Conservation (phyloP, 257 asterid genomes). For the Cruciata laevipes region DNA sequence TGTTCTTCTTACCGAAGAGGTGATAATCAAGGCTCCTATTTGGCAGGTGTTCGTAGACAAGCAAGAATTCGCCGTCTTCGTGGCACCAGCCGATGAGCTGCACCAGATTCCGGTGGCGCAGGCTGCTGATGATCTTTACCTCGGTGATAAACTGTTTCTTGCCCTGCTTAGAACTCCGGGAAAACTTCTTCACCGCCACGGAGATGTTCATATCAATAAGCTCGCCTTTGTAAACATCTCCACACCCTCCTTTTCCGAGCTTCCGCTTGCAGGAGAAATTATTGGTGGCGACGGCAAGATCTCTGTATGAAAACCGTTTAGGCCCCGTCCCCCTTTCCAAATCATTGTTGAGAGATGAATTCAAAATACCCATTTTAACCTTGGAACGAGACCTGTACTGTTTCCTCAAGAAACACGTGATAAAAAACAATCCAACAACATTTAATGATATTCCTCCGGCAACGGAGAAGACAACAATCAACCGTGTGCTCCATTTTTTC, state of each 20-base stretch:
- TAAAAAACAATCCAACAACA: slow-evolving; percentile 6
- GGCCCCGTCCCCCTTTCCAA: slow-evolving; percentile 39
- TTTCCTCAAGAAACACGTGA: slow-evolving; percentile 8
- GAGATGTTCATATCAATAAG: slow-evolving; percentile 23
- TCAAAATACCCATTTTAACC: slow-evolving; percentile 12
- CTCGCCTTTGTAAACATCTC: slow-evolving; percentile 31
- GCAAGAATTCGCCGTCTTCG: slow-evolving; percentile 30
- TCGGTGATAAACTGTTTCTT: slow-evolving; percentile 30
- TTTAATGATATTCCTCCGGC: slow-evolving; percentile 10
- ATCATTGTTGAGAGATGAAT: slow-evolving; percentile 26
- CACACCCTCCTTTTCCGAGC: slow-evolving; percentile 35
- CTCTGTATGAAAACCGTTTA: slow-evolving; percentile 24
- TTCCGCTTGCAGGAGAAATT: slow-evolving; percentile 29
- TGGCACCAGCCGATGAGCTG: slow-evolving; percentile 41
- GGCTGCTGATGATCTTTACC: slow-evolving; percentile 25
- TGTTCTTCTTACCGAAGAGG: slow-evolving; percentile 22
- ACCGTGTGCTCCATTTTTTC: slow-evolving; percentile 3
- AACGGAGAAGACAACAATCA: slow-evolving; percentile 10
- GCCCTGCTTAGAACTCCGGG: slow-evolving; percentile 31
- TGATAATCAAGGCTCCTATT: slow-evolving; percentile 30
- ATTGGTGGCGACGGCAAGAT: slow-evolving; percentile 27
- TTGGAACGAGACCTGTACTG: not conserved
- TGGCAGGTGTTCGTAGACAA: slow-evolving; percentile 36
- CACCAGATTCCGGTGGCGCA: slow-evolving; percentile 34
- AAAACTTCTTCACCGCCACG: slow-evolving; percentile 36